Base-by-base conservation (phyloP, 1,139 yeast species). In the Magnusiomyces suaveolens region DNA sequence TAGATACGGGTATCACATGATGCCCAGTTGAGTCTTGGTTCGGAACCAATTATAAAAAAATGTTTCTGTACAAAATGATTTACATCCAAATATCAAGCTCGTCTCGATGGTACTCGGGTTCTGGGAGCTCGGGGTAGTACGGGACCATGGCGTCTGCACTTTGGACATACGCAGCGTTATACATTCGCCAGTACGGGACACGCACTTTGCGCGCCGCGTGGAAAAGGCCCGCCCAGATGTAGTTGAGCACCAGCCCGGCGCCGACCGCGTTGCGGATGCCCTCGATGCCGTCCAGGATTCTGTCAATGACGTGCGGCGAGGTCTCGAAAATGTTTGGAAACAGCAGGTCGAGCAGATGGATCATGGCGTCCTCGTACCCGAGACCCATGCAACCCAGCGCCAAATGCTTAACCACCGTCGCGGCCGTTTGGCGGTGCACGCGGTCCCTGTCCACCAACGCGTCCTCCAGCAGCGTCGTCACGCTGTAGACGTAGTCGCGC, bases 371-470 rank as follows among this genome's bases (percentile, higher is more conserved):
- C 60, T 84, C 94, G 58, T 80, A 75, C 0, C 92, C 88, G 14
- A 76, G 68, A 0, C 97, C 97, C 46, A 78, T 73, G 64, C 94
- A 83, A 36, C 90, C 86, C 44, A 89, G 68, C 0, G 97, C 88
- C 65, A 92, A 74, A 62, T 89, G 95, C 63, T 81, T 82, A 1
- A 89, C 82, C 1, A 88, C 95, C 0, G 89, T 83, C 0, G 98
- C 88, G 0, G 97, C 97, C 0, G 96, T 92, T 69, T 94, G 99
- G 51, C 98, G 77, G 65, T 92, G 97, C 2, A 92, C 97, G 51
- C 82, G 83, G 65, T 90, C 97, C 57, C 96, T 76, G 66, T 90
- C 96, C 0, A 89, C 86, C 46, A 94, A 72, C 0, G 97, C 97
- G 71, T 92, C 96, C 64, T 89, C 95, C 20, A 94, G 62, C 48